phyloP scores from a whole-genome alignment of 768 basidiomycete species.

The Termitomyces sp. region DNA sequence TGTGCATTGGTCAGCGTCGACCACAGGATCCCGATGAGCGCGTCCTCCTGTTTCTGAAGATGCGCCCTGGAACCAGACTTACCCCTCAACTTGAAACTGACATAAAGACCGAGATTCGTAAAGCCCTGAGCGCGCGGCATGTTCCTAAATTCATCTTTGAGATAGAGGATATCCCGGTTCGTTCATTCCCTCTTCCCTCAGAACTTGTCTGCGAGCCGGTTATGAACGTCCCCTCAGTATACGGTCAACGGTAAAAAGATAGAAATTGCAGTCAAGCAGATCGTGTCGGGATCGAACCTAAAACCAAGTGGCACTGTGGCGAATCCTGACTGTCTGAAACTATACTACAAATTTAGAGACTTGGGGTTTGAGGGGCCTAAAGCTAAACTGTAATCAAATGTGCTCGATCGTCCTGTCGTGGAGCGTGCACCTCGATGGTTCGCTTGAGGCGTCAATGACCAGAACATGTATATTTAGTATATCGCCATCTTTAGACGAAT shows the following conservation, averaged over 20 bases:
- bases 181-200: constrained; percentile 19
- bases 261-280: constrained; percentile 75
- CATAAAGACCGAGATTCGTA: constrained; percentile 54
- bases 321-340: constrained; percentile 60
- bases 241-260: constrained; percentile 78
- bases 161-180: constrained; percentile 61
- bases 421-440: not conserved
- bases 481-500: not conserved
- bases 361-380: constrained; percentile 21
- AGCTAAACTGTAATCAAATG: constrained; percentile 11
- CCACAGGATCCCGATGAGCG: constrained; percentile 62
- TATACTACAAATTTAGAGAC: constrained; percentile 60
- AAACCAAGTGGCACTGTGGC: constrained; percentile 72
- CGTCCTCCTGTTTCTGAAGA: constrained; percentile 71
- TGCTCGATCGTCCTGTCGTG: not conserved
- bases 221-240: constrained; percentile 36
- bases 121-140: constrained; percentile 62
- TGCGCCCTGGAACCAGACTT: constrained; percentile 41
- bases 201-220: no score
- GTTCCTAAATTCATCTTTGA: constrained; percentile 68
- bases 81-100: constrained; percentile 35
- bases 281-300: constrained; percentile 60
- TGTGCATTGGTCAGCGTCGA: constrained; percentile 71
- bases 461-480: not conserved
- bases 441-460: not conserved